These are phyloP conservation scores for Corymbia citriodora DNA, from an alignment of 441 rosid species.

Conservation along the genomic window DNA sequence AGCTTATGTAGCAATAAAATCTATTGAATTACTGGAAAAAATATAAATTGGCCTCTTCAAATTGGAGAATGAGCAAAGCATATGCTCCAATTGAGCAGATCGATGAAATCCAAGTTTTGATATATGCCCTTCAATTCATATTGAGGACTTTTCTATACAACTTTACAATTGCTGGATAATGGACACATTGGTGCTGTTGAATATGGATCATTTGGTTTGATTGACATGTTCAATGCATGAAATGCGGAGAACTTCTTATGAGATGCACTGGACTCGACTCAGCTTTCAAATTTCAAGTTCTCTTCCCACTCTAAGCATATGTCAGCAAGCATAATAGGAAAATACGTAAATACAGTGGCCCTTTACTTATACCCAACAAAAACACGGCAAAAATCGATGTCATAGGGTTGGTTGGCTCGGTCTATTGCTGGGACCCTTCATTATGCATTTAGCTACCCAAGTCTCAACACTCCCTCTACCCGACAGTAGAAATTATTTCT, in stretches of 20 bases:
- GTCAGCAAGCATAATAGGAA: background rate
- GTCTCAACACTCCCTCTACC: background rate
- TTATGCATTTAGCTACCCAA: background rate
- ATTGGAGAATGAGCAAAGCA: no score
- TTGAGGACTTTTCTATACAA: background rate
- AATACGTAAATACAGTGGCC: background rate
- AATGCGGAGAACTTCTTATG: background rate
- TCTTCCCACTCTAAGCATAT: background rate
- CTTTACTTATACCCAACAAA: background rate
- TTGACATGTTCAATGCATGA: background rate
- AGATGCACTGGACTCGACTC: background rate
- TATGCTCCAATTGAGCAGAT: background rate
- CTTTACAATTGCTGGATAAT: background rate
- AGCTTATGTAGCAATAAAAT: background rate
- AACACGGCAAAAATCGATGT: background rate
- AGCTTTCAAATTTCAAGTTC: background rate
- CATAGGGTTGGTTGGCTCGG: no score
- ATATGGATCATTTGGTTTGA: background rate
- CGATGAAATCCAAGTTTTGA: background rate
- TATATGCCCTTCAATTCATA: background rate
- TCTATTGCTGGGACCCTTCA: background rate
- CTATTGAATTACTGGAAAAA: no score
- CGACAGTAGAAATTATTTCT: background rate
- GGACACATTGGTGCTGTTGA: background rate
- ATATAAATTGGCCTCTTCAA: no score